Evolutionary conservation across 2,329 filamentous ascomycete genomes (phyloP), one percentile per base, ranked within the genome.

Genomic region (Penicillium sp.): DNA sequence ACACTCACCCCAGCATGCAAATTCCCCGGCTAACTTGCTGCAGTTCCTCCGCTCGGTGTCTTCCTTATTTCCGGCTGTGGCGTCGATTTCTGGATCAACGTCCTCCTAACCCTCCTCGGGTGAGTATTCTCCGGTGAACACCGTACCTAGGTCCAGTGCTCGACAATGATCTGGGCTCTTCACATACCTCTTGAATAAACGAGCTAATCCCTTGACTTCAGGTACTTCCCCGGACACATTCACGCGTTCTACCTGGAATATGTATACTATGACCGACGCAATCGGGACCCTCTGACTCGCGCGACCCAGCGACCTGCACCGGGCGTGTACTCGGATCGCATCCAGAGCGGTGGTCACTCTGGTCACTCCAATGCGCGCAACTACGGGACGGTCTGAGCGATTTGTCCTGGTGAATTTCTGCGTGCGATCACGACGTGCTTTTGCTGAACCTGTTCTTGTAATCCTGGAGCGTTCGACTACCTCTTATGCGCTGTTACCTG

Each of bases 191-290:
- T 5, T 14, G 25, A 15, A 10, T 1, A 43, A 3, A 15, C 10
- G 2, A 7, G 43, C 43, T 47, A 31, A 47, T 31, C 28, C 3
- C 10, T 5, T n/a, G 0, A 14, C 4, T 22, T 35, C 60, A 86
- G 86, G n/a, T 90, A 88, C 74, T 76, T 95, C 53, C 91, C 91
- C 0, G 91, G 90, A 7, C 88, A 92, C 66, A 84, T 94, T 43
- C 88, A 92, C 73, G 90, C 90, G 45, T 92, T 93, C 75, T 95
- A 93, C 73, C 67, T 92, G 62, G 87, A 92, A 76, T 96, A 92
- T 73, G 82, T 96, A 63, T 96, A 93, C 79, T 94, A 89, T 75
- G 86, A 91, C 69, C 88, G 89, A 41, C 84, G 71, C 48, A 63
- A 67, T 25, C 66, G 64, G 39, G 69, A 69, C 37, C 64, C 67